phyloP scores from a whole-genome alignment of 2,329 filamentous ascomycete genomes.

The Colletotrichum paranaense region DNA sequence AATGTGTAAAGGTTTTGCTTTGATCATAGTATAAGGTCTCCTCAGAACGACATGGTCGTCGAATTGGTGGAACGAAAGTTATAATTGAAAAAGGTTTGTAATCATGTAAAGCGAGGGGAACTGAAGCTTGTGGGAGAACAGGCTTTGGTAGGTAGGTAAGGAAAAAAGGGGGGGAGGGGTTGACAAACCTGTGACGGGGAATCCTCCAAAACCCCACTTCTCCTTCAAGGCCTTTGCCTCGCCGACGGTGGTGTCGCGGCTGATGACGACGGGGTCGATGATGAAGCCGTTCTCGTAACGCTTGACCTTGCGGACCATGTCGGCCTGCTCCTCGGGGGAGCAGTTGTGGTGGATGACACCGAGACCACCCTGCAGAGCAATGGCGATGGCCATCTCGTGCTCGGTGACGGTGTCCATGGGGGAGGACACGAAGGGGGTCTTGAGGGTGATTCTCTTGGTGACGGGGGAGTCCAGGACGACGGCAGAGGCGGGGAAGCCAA shows the following conservation, averaged over 20 bases:
- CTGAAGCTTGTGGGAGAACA: too few relatives aligned
- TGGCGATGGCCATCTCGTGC: slow-evolving; percentile 99
- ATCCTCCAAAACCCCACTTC: slow-evolving; percentile 98
- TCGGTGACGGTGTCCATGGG: slow-evolving; percentile 99
- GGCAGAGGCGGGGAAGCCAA: slow-evolving; percentile 94
- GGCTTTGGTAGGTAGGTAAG: neutral
- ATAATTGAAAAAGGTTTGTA: slow-evolving; percentile 82
- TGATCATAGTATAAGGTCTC: slow-evolving; percentile 61
- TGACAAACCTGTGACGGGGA: slow-evolving; percentile 95
- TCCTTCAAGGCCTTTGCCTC: slow-evolving; percentile 94
- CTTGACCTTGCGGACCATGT: slow-evolving; percentile 99
- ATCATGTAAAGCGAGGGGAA: slow-evolving; percentile 69
- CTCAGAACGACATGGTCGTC: slow-evolving; percentile 83
- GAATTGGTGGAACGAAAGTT: slow-evolving; percentile 99
- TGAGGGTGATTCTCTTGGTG: slow-evolving; percentile 94
- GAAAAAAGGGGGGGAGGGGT: slow-evolving; percentile 31
- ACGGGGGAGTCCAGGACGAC: slow-evolving; percentile 90
- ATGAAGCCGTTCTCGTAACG: slow-evolving; percentile 99
- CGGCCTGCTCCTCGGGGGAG: slow-evolving; percentile 94
- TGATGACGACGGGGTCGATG: slow-evolving; percentile 92
- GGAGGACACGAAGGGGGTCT: slow-evolving; percentile 96
- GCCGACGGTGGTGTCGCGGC: slow-evolving; percentile 85
- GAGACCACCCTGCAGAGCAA: slow-evolving; percentile 87
- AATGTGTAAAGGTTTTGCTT: slow-evolving; percentile 4
- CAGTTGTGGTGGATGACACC: slow-evolving; percentile 99